Evolutionary conservation across 2,329 filamentous ascomycete genomes (phyloP).

Genomic region (Fusarium praegraminearum): DNA sequence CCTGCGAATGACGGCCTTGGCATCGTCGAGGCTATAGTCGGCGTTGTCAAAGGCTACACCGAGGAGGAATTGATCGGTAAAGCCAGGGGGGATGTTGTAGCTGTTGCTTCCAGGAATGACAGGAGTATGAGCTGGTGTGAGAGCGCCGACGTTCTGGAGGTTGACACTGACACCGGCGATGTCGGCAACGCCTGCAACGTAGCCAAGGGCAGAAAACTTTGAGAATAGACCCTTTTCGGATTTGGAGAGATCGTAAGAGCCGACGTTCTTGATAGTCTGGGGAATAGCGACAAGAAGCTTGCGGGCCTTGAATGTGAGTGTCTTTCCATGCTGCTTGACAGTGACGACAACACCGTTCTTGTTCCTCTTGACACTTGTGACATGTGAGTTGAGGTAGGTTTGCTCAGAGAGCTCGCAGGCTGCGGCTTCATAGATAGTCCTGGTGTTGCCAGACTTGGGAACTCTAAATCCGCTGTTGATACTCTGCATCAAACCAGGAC

Average conservation of each 20-base stretch:
- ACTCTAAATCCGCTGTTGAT: slow-evolving; percentile 18
- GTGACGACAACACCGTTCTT: slow-evolving; percentile 3
- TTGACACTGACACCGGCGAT: slow-evolving; percentile 17
- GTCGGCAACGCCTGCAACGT: slow-evolving; percentile 27
- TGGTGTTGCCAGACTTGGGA: slow-evolving; percentile 20
- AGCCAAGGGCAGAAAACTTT: slow-evolving; percentile 27
- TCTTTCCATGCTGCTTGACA: slow-evolving; percentile 7
- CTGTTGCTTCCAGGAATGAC: slow-evolving; percentile 23
- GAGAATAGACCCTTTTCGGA: slow-evolving; percentile 25
- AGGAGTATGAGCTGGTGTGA: slow-evolving; percentile 12
- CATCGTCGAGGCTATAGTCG: slow-evolving; percentile 9
- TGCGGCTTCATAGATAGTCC: slow-evolving; percentile 31
- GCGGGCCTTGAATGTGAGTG: slow-evolving; percentile 12
- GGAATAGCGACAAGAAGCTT: slow-evolving; percentile 40
- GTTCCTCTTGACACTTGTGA: slow-evolving; percentile 10
- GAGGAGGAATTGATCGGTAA: slow-evolving; percentile 11
- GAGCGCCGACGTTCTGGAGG: slow-evolving; percentile 30
- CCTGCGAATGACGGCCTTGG: slow-evolving; percentile 13
- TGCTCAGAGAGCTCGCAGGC: neutral
- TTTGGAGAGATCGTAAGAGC: slow-evolving; percentile 3
- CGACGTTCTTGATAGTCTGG: slow-evolving; percentile 27
- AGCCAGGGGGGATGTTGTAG: neutral
- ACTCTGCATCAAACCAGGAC: slow-evolving; percentile 26
- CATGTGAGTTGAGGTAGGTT: slow-evolving; percentile 20
- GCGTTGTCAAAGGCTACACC: slow-evolving; percentile 15